Conservation (phyloP, 495 filamentous ascomycete species). For the Xylaria sp. region DNA sequence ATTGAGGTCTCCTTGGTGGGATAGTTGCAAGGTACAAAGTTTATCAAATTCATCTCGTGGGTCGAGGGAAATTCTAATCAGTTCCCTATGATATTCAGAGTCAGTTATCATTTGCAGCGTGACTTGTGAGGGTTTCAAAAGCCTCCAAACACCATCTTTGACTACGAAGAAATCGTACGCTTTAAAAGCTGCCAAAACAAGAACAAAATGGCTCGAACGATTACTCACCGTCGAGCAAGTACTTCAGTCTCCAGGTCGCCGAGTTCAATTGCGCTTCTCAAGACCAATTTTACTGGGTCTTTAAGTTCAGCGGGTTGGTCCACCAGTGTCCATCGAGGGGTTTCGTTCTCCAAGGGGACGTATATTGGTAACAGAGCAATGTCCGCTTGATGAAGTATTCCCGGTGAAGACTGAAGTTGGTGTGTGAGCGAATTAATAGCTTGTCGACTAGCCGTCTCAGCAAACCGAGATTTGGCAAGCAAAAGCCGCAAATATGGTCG, state of each 20-base stretch:
- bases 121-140: too few species aligned
- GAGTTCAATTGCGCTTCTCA: constrained; percentile 23
- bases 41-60: constrained; percentile 7
- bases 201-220: too few species aligned
- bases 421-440: constrained; percentile 8
- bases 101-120: too few species aligned
- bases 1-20: constrained; percentile 20
- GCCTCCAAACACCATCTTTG: too few species aligned
- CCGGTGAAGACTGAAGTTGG: constrained; percentile 19
- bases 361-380: constrained; percentile 17
- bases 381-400: constrained; percentile 13
- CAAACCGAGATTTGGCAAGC: constrained; percentile 24
- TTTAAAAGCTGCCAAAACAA: too few species aligned
- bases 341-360: constrained; percentile 9
- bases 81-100: not conserved
- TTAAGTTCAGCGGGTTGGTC: constrained; percentile 17
- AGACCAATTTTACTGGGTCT: constrained; percentile 13
- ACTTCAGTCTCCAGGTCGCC: constrained; percentile 21
- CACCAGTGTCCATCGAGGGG: constrained; percentile 12
- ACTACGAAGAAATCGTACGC: too few species aligned
- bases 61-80: constrained; percentile 14
- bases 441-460: constrained; percentile 21
- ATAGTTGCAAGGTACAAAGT: constrained; percentile 20
- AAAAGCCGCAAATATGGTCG: constrained; percentile 19
- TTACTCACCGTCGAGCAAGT: constrained; percentile 3